phyloP scores from a whole-genome alignment of 306 rosid species.

The Rosa lucieae region DNA sequence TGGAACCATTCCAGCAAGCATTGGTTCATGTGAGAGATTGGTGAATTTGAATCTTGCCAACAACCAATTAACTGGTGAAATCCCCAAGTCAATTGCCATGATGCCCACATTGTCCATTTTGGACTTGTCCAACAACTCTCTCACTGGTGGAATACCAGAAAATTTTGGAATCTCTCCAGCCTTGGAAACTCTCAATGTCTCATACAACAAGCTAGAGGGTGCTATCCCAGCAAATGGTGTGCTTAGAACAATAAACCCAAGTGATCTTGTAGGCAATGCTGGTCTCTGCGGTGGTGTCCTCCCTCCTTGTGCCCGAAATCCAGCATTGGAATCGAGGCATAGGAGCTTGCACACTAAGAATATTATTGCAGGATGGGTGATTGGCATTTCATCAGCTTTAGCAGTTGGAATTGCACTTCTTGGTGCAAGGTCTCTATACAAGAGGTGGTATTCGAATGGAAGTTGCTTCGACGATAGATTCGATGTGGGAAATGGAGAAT shows the following conservation, averaged over 20 bases:
- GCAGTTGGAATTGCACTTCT: conserved; percentile 48
- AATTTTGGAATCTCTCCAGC: conserved; percentile 90
- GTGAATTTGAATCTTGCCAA: conserved; percentile 80
- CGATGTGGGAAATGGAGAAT: conserved; percentile 69
- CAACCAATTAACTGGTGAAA: conserved; percentile 70
- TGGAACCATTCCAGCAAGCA: conserved; percentile 76
- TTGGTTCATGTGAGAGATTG: conserved; percentile 85
- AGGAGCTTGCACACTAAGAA: conserved; percentile 50
- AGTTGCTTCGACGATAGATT: conserved; percentile 59
- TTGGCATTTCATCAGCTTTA: conserved; percentile 66
- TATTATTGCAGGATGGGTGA: conserved; percentile 58
- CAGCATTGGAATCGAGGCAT: conserved; percentile 37
- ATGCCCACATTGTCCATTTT: conserved; percentile 85
- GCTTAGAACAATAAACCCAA: conserved; percentile 74
- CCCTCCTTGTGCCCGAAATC: conserved; percentile 58
- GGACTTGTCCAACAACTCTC: conserved; percentile 92
- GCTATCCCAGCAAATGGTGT: conserved; percentile 82
- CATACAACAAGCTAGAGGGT: conserved; percentile 82
- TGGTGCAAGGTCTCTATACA: conserved; percentile 52
- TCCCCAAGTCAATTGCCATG: conserved; percentile 66
- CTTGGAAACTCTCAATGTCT: conserved; percentile 73
- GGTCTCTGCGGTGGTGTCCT: conserved; percentile 80
- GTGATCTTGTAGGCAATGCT: conserved; percentile 67
- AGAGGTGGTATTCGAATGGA: conserved; percentile 70
- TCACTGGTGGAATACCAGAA: conserved; percentile 77